These are phyloP conservation scores for Xylariomycetidae sp. DNA, from an alignment of 2,329 filamentous ascomycete genomes.

Conservation along the genomic window DNA sequence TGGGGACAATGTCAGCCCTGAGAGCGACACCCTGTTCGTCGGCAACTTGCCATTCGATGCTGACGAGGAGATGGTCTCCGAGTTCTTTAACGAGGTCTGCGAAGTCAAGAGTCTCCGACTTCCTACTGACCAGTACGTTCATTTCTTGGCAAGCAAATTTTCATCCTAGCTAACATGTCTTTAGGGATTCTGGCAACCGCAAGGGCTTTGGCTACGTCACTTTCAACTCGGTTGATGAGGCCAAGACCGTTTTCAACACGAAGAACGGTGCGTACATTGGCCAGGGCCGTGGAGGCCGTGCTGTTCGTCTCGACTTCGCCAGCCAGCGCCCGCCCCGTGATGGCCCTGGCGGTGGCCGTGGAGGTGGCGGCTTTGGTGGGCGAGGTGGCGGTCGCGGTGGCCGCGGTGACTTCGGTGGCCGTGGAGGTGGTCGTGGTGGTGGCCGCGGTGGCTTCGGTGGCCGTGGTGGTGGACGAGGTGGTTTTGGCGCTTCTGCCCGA, in stretches of 20 bases:
- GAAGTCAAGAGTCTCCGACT: conserved; percentile 75
- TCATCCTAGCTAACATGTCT: conserved; percentile 22
- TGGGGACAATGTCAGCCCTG: conserved; percentile 73
- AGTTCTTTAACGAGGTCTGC: conserved; percentile 67
- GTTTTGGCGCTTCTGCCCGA: conserved; percentile 41
- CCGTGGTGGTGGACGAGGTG: conserved; percentile 28
- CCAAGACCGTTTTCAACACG: conserved; percentile 64
- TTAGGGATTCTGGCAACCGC: conserved; percentile 68
- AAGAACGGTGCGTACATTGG: conserved; percentile 62
- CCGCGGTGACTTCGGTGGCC: conserved; percentile 42
- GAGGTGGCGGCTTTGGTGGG: conserved; percentile 48
- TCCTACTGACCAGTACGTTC: conserved; percentile 69
- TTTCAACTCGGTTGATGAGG: conserved; percentile 77
- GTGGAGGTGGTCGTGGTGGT: conserved; percentile 45
- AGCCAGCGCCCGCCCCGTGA: conserved; percentile 58
- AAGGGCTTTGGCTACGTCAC: conserved; percentile 94
- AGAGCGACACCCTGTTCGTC: conserved; percentile 83
- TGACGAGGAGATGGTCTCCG: conserved; percentile 67
- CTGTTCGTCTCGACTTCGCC: conserved; percentile 78
- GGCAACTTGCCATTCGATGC: conserved; percentile 85
- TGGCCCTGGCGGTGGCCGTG: conserved; percentile 39
- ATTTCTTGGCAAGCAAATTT: not conserved
- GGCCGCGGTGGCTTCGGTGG: conserved; percentile 46
- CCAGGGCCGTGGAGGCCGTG: conserved; percentile 62
- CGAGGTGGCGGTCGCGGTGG: conserved; percentile 42